Percentiles rank a stretch among this genome's conserved stretches.
phyloP scores from a whole-genome alignment of 371 early-diverging fungal genomes.

The Mortierella sp. region DNA sequence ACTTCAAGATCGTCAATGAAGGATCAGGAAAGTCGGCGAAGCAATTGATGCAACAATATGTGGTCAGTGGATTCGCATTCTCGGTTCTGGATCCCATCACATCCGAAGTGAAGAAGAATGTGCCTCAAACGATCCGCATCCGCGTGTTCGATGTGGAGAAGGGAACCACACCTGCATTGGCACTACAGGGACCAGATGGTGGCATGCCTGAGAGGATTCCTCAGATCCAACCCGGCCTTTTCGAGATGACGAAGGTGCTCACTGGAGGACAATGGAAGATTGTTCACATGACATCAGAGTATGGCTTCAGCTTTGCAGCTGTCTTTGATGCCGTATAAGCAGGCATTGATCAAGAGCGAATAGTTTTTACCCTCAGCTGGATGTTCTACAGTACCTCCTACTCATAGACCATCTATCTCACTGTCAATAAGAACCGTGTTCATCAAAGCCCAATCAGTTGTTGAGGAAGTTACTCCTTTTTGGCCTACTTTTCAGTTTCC shows the following conservation, averaged over 20 bases:
- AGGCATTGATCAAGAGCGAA: not conserved
- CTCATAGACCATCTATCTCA: not conserved
- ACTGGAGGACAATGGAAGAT: constrained; percentile 46
- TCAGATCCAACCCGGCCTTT: constrained; percentile 38
- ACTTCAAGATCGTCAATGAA: constrained; percentile 45
- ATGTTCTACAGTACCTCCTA: not conserved
- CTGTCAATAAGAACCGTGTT: no score
- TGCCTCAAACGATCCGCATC: constrained; percentile 33
- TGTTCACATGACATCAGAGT: constrained; percentile 53
- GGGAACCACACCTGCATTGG: constrained; percentile 38
- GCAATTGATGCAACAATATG: constrained; percentile 47
- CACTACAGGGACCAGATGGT: constrained; percentile 42
- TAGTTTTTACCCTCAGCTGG: not conserved
- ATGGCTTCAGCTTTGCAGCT: constrained; percentile 52
- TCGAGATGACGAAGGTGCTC: constrained; percentile 38
- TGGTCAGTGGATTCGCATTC: constrained; percentile 52
- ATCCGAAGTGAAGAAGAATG: constrained; percentile 44
- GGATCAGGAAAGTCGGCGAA: constrained; percentile 42
- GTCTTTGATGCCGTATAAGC: constrained; percentile 50
- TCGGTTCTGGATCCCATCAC: constrained; percentile 48
- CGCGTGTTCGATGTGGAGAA: constrained; percentile 46
- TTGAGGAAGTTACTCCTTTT: no score
- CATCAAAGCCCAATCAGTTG: no score
- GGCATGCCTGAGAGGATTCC: constrained; percentile 50
- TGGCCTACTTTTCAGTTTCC: constrained; percentile 10